A percentile compares a stretch with the other conserved stretches of the same genome.
phyloP scores from a whole-genome alignment of 169 alveolate genomes.

The Eimeria acervulina region DNA sequence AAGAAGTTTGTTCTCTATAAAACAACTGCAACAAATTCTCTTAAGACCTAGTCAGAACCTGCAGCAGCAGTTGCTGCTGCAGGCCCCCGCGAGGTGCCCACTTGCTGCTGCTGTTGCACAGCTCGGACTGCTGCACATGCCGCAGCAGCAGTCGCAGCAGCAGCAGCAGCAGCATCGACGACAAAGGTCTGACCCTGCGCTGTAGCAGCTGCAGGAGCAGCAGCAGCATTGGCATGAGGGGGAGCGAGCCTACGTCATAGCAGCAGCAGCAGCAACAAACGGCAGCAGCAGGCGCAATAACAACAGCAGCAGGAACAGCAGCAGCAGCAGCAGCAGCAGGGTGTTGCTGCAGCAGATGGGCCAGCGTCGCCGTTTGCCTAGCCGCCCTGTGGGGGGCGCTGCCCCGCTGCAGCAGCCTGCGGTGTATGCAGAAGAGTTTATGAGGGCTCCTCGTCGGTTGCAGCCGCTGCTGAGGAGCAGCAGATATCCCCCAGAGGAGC shows the following conservation, averaged over 20 bases:
- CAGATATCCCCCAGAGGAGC: neutral
- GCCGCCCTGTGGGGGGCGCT: neutral
- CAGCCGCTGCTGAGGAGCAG: neutral
- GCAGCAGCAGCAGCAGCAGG: neutral
- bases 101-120: neutral
- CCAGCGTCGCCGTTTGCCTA: neutral
- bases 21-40: neutral
- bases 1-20: neutral
- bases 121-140: neutral
- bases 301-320: slow-evolving; percentile 4
- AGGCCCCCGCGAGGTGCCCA: neutral
- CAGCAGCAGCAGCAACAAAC: slow-evolving; percentile 30
- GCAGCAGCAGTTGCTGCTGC: slow-evolving; percentile 40
- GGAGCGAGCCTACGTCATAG: neutral
- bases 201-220: slow-evolving; percentile 17
- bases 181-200: neutral
- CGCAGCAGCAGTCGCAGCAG: neutral
- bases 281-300: too few species aligned
- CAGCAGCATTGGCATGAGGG: neutral
- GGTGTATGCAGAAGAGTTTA: neutral
- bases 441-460: neutral
- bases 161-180: neutral
- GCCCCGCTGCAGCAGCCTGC: neutral
- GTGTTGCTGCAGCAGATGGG: neutral
- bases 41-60: neutral